Conservation (phyloP, 768 basidiomycete genomes). For the Chlorophyllum brunneum region DNA sequence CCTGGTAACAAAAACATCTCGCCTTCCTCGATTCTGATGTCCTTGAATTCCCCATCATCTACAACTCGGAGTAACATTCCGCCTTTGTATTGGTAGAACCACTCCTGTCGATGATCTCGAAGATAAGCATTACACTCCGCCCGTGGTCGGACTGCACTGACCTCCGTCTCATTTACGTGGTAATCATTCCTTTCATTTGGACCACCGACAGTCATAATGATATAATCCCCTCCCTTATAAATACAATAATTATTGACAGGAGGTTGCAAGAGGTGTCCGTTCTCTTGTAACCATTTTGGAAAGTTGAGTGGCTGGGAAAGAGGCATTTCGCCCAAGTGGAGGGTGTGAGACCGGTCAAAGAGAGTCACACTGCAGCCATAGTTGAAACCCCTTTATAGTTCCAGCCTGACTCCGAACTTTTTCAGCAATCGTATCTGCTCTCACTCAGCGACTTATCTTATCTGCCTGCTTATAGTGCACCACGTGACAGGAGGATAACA, state of each 20-base stretch:
- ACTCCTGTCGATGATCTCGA: slow-evolving; percentile 57
- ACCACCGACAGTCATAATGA: slow-evolving; percentile 96
- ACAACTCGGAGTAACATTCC: slow-evolving; percentile 87
- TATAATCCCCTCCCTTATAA: slow-evolving; percentile 79
- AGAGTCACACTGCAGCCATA: too few relatives aligned
- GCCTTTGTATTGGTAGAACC: slow-evolving; percentile 98
- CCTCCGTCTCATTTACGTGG: slow-evolving; percentile 94
- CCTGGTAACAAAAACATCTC: slow-evolving; percentile 97
- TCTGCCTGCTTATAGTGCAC: background rate
- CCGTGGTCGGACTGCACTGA: slow-evolving; percentile 22
- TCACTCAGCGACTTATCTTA: background rate
- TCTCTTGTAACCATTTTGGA: slow-evolving; percentile 82
- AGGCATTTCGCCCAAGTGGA: slow-evolving; percentile 44
- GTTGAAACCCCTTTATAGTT: background rate
- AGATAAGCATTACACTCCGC: background rate
- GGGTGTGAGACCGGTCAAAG: background rate
- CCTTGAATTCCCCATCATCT: slow-evolving; percentile 74
- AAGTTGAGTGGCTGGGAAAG: slow-evolving; percentile 84
- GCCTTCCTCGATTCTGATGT: slow-evolving; percentile 89
- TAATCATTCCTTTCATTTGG: slow-evolving; percentile 94
- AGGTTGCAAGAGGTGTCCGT: slow-evolving; percentile 75
- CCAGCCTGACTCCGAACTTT: background rate
- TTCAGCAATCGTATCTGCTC: background rate
- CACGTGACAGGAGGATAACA: background rate
- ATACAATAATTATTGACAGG: slow-evolving; percentile 92